Conservation (phyloP, 179 eudicot genomes). For the Amaranthus tricolor region DNA sequence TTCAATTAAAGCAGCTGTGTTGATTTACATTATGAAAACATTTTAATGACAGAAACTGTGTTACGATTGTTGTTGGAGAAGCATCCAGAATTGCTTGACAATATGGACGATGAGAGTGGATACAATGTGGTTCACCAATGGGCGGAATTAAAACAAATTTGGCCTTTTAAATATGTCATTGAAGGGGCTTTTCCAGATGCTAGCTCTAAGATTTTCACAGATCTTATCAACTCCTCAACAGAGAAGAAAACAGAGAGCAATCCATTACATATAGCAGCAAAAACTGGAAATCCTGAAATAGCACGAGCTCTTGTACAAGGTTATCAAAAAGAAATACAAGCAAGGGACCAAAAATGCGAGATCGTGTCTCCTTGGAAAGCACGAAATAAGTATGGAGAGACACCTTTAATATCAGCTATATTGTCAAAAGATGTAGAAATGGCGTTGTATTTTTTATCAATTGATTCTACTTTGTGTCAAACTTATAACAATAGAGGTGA, state of each 20-base stretch:
- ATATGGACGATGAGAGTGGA: background rate
- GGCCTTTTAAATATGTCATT: constrained; percentile 6
- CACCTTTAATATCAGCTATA: background rate
- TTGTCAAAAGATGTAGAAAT: background rate
- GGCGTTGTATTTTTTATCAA: background rate
- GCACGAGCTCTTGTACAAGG: background rate
- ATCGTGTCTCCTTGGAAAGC: constrained; percentile 4
- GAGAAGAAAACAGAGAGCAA: background rate
- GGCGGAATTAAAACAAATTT: background rate
- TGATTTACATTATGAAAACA: too few relatives aligned
- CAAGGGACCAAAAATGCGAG: background rate
- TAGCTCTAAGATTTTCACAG: background rate
- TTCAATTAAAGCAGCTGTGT: too few relatives aligned
- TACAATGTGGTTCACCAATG: constrained; percentile 11
- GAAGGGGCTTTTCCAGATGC: background rate
- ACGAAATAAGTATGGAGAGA: background rate
- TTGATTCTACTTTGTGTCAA: background rate
- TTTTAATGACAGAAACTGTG: constrained; percentile 3
- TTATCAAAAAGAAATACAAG: background rate
- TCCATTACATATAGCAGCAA: constrained; percentile 15
- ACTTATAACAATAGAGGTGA: background rate
- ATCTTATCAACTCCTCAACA: background rate
- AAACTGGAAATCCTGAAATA: background rate
- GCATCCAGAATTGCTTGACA: background rate
- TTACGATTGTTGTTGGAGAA: constrained; percentile 6